Evolutionary conservation across 345 rosid genomes (phyloP), one percentile per base, ranked within the genome.

Genomic region (Isatis tinctoria): DNA sequence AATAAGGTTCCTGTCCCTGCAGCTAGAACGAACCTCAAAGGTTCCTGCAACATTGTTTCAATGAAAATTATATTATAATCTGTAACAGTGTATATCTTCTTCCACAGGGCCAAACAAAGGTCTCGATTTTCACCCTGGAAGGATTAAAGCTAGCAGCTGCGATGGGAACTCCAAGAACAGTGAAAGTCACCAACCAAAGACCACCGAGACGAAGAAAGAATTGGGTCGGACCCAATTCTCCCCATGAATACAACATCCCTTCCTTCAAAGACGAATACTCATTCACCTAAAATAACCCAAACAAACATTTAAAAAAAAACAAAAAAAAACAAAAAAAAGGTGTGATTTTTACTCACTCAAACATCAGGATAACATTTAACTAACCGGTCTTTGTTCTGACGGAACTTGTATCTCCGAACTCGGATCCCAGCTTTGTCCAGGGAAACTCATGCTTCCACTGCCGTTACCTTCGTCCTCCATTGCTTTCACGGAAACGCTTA

Each of bases 81-180:
- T 56, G n/a, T 47, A 65, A 16, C 14, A 7, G 6, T 27, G 18
- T 20, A 33, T 16, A 41, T 44, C 10, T 56, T 75, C 47, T 43
- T 45, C 61, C 33, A 26, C 24, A 64, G 35, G 14, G 13, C 70
- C n/a, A n/a, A n/a, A n/a, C 10, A 36, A 36, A 24, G 24, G 70
- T 28, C 16, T 66, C 39, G 32, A 58, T 35, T 18, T 86, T 80
- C 79, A 87, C 97, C 78, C 77, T 87, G n/a, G 93, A 85, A 80
- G 99, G 97, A 82, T 86, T 89, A 79, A 94, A 94, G 84, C 97
- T 94, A 60, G 97, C 95, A 48, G 99, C 92, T 36, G 99, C 93
- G 65, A 90, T 73, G 41, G 99, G 99, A 72, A 82, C 86, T 54
- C 99, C 99, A 51, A 94, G 93, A 70, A 83, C 85, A 5, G 90